Base-by-base conservation (phyloP, 441 rosid species). In the Gossypium schwendimanii region DNA sequence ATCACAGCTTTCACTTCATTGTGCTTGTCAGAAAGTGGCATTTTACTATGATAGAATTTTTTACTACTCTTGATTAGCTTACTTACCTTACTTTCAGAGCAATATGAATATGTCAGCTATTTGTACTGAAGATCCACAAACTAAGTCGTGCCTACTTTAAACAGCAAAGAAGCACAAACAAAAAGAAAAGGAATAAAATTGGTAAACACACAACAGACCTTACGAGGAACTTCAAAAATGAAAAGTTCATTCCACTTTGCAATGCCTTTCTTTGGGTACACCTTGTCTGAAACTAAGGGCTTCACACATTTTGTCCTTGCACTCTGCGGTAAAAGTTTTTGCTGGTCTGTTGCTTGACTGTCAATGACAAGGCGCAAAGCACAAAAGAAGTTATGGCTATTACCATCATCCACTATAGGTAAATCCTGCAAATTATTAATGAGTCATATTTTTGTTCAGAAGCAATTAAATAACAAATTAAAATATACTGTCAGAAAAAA, bases 231-330 rank as follows among this genome's bases (percentile, higher is more conserved):
- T 86, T 96, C 99, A 86, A 96, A 94, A 71, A 96, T 85, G 81
- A 96, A 93, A 80, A 94, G 81, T 80, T 96, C 99, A 86, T 94
- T 94, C 99, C 99, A 96, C 81, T 83, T 89, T 57, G 93, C 96
- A 70, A 78, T 75, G 75, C 88, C 92, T 74, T 79, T 76, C 70
- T 73, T 84, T 28, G 78, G 71, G 72, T 81, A 82, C 64, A 68
- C 75, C 60, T 41, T 70, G 75, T 74, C 71, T 60, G 82, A 73
- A 78, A 87, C 78, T 14, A 82, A 76, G 73, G 97, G 97, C 85
- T 86, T 90, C 73, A 89, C 93, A 52, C 98, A 96, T 88, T 89
- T 96, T 73, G 99, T 96, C 89, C 99, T 92, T 54, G 96, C 98
- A 87, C 98, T 96, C 82, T 96, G 99, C 54, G 99, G 98, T 78